phyloP scores from a whole-genome alignment of 495 filamentous ascomycete species.

The Neurospora intermedia region DNA sequence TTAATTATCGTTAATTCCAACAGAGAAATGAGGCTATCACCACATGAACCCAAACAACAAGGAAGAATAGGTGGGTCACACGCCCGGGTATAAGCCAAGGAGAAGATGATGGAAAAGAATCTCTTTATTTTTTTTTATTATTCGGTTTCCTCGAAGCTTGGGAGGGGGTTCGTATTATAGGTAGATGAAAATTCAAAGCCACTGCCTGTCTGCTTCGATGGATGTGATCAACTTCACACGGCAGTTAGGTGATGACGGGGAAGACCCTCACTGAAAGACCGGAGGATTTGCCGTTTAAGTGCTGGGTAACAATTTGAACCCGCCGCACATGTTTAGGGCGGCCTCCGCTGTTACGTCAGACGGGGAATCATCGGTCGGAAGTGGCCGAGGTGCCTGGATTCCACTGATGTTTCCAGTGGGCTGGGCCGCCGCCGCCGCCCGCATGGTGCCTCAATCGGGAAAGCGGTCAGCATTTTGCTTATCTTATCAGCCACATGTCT shows the following conservation, averaged over 20 bases:
- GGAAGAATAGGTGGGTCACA: neutral
- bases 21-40: neutral
- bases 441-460: neutral
- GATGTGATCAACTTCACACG: neutral
- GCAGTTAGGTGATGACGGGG: neutral
- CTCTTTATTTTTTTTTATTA: neutral
- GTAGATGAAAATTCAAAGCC: neutral
- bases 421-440: neutral
- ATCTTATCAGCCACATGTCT: constrained; percentile 14
- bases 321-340: neutral
- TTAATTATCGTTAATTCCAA: constrained; percentile 28
- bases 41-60: neutral
- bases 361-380: neutral
- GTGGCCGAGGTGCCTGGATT: neutral
- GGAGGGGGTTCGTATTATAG: neutral
- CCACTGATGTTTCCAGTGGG: neutral
- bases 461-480: neutral
- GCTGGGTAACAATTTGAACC: neutral
- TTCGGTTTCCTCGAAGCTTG: neutral
- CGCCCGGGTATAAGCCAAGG: neutral
- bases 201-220: neutral
- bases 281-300: neutral
- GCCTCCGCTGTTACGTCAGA: neutral
- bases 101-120: neutral
- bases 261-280: neutral